These are phyloP conservation scores for Lactarius vividus DNA, from an alignment of 768 basidiomycete genomes.

Conservation along the genomic window DNA sequence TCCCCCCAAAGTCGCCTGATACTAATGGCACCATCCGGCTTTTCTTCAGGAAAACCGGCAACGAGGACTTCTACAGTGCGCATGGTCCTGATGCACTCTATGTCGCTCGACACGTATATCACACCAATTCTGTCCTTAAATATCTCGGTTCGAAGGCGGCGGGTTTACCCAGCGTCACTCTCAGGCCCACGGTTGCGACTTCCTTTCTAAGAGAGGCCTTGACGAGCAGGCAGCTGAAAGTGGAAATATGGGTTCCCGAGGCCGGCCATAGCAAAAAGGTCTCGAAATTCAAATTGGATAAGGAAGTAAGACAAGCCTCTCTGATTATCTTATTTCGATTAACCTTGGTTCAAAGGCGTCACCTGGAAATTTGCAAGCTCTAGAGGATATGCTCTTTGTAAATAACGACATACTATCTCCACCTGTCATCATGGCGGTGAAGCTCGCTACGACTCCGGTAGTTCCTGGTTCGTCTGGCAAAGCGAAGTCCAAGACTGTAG, in stretches of 20 bases:
- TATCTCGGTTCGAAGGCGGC: constrained; percentile 67
- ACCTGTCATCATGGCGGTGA: constrained; percentile 89
- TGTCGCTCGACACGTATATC: constrained; percentile 78
- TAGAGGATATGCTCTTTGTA: constrained; percentile 63
- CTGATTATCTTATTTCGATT: background rate
- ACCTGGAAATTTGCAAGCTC: constrained; percentile 63
- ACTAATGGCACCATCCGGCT: constrained; percentile 77
- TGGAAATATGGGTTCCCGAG: constrained; percentile 88
- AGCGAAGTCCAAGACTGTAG: constrained; percentile 69
- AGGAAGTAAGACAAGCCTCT: constrained; percentile 53
- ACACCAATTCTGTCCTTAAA: constrained; percentile 90
- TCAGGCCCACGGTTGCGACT: constrained; percentile 76
- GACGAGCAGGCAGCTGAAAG: constrained; percentile 82
- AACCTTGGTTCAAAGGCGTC: constrained; percentile 50
- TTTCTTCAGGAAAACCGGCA: constrained; percentile 60
- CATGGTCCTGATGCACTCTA: constrained; percentile 89
- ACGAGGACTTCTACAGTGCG: constrained; percentile 76
- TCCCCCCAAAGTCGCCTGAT: constrained; percentile 67
- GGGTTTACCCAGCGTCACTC: constrained; percentile 71
- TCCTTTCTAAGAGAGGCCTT: constrained; percentile 84
- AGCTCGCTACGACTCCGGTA: constrained; percentile 56
- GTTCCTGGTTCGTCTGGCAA: constrained; percentile 41
- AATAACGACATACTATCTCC: constrained; percentile 77
- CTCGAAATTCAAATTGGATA: constrained; percentile 72
- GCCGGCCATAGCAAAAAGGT: constrained; percentile 72